Percentiles rank a stretch among this genome's conserved stretches.
Conservation (phyloP, 148 eudicot species). For the Diospyros kaki region DNA sequence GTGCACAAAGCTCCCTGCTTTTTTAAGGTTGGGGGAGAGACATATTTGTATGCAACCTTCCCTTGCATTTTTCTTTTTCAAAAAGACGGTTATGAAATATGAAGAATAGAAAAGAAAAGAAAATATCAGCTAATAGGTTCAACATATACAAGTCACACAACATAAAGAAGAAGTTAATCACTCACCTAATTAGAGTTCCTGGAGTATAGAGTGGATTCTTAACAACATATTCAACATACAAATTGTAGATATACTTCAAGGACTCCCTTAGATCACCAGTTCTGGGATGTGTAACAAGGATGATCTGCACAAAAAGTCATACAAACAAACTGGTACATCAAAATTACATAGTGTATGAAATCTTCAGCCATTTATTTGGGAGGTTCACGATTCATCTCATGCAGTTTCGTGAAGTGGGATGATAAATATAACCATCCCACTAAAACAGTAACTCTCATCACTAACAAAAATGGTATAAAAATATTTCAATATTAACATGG, state of each 20-base stretch:
- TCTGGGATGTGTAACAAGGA: slow-evolving; percentile 80
- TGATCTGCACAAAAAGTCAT: slow-evolving; percentile 44
- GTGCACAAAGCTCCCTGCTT: no score
- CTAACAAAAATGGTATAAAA: background rate
- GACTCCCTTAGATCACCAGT: slow-evolving; percentile 88
- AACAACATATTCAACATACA: slow-evolving; percentile 91
- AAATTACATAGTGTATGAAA: background rate
- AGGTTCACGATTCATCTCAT: background rate
- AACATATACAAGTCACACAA: background rate
- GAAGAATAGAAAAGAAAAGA: background rate
- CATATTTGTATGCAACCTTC: background rate
- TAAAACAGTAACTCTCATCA: background rate
- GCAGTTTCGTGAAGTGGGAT: no score
- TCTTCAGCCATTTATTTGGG: background rate
- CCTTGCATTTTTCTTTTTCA: background rate
- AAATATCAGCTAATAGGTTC: background rate
- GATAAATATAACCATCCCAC: background rate
- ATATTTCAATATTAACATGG: background rate
- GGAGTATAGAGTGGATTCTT: slow-evolving; percentile 90
- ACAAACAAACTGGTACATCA: background rate
- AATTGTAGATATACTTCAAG: slow-evolving; percentile 77
- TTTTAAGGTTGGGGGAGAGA: no score
- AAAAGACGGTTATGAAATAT: background rate
- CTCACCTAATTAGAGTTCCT: slow-evolving; percentile 80
- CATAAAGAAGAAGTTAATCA: background rate